Conservation (phyloP, 2,329 filamentous ascomycete species). For the Xylaria sp. region DNA sequence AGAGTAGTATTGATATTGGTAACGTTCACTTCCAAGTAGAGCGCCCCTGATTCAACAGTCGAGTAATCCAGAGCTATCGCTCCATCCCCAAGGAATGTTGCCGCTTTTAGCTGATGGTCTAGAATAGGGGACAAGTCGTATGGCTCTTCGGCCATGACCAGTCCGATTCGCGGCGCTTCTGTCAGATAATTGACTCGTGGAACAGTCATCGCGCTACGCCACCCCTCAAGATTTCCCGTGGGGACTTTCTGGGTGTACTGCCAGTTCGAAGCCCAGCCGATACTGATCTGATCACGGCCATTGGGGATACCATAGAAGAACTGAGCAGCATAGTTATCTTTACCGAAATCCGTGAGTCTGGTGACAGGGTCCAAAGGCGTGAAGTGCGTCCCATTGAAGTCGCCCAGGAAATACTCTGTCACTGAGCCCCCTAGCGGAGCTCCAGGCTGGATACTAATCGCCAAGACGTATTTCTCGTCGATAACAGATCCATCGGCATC, state of each 20-base stretch:
- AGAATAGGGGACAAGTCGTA: conserved; percentile 61
- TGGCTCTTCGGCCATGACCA: conserved; percentile 61
- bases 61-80: conserved; percentile 63
- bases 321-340: conserved; percentile 68
- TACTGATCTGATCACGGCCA: conserved; percentile 56
- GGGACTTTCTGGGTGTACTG: conserved; percentile 66
- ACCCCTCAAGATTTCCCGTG: conserved; percentile 63
- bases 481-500: conserved; percentile 43
- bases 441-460: conserved; percentile 67
- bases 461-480: conserved; percentile 58
- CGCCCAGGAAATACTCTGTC: conserved; percentile 66
- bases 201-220: conserved; percentile 63
- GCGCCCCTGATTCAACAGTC: conserved; percentile 58
- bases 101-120: conserved; percentile 57
- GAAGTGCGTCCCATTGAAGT: conserved; percentile 74
- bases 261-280: conserved; percentile 70
- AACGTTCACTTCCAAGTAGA: conserved; percentile 67
- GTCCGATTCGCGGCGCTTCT: conserved; percentile 62
- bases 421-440: conserved; percentile 66
- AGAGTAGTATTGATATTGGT: conserved; percentile 44
- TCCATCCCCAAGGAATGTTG: conserved; percentile 59
- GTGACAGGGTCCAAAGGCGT: conserved; percentile 55
- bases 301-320: conserved; percentile 62
- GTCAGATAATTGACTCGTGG: conserved; percentile 64
- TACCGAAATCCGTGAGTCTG: conserved; percentile 58